Evolutionary conservation across 2,329 filamentous ascomycete genomes (phyloP).

Genomic region (Cadophora sp.): DNA sequence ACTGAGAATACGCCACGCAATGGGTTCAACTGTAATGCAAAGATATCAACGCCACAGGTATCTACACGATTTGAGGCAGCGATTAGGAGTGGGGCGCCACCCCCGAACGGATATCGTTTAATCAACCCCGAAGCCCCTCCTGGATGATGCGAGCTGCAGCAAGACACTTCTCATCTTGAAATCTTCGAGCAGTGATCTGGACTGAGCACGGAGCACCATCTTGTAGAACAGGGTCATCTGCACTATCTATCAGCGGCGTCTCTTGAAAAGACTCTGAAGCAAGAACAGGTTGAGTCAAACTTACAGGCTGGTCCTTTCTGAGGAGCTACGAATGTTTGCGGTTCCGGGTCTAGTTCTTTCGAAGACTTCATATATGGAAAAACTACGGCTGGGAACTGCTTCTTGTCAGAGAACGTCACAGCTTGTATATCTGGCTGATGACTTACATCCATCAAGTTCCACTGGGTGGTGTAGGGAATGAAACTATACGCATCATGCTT

Average conservation of each 20-base stretch:
- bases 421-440: too few relatives aligned
- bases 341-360: constrained; percentile 2
- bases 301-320: constrained; percentile 9
- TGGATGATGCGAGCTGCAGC: constrained; percentile 10
- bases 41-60: not conserved
- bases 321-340: not conserved
- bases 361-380: constrained; percentile 4
- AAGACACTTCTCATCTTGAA: constrained; percentile 11
- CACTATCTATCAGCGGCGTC: not conserved
- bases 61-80: not conserved
- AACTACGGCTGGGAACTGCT: not conserved
- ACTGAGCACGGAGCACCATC: constrained; percentile 10
- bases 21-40: too few relatives aligned
- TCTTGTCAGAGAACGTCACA: not conserved
- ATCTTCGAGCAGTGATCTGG: constrained; percentile 2
- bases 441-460: constrained; percentile 13
- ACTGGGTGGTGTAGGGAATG: constrained; percentile 10
- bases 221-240: constrained; percentile 9
- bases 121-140: not conserved
- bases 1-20: not conserved
- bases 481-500: constrained; percentile 4
- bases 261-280: not conserved
- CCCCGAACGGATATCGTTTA: not conserved
- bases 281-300: not conserved
- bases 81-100: not conserved